These are phyloP conservation scores for Trypanosoma avium DNA, from an alignment of 208 protist genomes.

Conservation along the genomic window DNA sequence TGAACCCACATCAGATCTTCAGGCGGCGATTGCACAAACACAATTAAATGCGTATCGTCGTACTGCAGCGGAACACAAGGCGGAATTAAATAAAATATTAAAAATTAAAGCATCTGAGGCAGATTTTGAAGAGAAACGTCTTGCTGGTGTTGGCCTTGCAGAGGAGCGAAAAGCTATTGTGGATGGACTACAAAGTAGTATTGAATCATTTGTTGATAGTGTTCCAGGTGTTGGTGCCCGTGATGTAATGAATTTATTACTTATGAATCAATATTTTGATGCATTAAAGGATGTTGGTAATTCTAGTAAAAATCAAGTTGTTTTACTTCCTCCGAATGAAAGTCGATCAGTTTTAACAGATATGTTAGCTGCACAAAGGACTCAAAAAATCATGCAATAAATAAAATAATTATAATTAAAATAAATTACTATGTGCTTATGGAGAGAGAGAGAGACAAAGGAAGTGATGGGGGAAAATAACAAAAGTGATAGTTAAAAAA, in stretches of 20 bases:
- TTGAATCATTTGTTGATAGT: conserved; percentile 51
- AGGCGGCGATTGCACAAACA: conserved; percentile 78
- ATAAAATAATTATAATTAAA: conserved; percentile 1
- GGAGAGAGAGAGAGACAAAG: no score
- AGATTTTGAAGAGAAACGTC: conserved; percentile 69
- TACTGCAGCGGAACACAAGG: conserved; percentile 63
- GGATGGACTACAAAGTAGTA: conserved; percentile 60
- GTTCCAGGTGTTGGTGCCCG: conserved; percentile 44
- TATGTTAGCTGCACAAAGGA: conserved; percentile 39
- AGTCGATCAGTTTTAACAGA: conserved; percentile 26
- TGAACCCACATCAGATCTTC: conserved; percentile 57
- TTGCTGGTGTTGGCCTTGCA: conserved; percentile 68
- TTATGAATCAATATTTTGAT: conserved; percentile 87
- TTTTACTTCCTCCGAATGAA: conserved; percentile 39
- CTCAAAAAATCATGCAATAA: conserved; percentile 31
- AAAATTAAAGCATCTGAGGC: conserved; percentile 70
- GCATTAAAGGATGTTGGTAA: conserved; percentile 74
- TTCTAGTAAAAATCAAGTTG: conserved; percentile 36
- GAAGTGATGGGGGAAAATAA: no score
- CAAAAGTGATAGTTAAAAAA: no score
- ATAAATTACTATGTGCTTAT: conserved; percentile 18
- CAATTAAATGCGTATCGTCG: conserved; percentile 68
- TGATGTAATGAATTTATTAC: conserved; percentile 73
- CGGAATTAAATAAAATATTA: conserved; percentile 66
- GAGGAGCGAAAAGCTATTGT: conserved; percentile 71